A percentile compares a stretch with the other conserved stretches of the same genome.
Evolutionary conservation across 179 eudicot species (phyloP).

Genomic region (Beta corolliflora): DNA sequence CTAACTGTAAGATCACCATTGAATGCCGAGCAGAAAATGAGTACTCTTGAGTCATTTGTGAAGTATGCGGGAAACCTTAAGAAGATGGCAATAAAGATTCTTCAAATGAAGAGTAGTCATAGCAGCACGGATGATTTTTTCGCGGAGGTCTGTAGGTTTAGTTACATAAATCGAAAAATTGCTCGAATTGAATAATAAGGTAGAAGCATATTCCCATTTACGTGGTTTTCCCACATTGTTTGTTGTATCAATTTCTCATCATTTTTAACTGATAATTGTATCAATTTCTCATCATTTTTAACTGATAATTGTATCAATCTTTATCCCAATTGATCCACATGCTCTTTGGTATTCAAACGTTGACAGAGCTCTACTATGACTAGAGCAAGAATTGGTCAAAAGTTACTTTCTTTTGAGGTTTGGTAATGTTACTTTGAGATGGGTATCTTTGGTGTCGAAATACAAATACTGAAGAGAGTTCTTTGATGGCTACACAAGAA

Average conservation of each 20-base stretch:
- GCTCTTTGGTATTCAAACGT: no score
- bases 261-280: constrained; percentile 8
- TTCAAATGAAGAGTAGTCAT: constrained; percentile 91
- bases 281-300: not conserved
- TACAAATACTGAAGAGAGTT: no score
- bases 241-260: constrained; percentile 9
- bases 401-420: no score
- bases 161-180: constrained; percentile 57
- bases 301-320: constrained; percentile 14
- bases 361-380: no score
- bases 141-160: constrained; percentile 80
- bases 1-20: constrained; percentile 87
- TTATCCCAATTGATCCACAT: not conserved
- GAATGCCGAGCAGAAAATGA: constrained; percentile 94
- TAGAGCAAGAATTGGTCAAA: no score
- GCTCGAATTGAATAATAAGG: constrained; percentile 57
- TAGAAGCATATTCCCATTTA: not conserved
- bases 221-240: constrained; percentile 10
- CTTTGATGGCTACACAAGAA: no score
- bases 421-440: no score
- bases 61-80: constrained; percentile 62
- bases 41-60: constrained; percentile 79
- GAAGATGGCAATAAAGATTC: constrained; percentile 80
- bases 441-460: no score
- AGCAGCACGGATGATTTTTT: constrained; percentile 94